phyloP scores from a whole-genome alignment of 129 eudicot species.

The Chrysanthemum lavandulifolium region DNA sequence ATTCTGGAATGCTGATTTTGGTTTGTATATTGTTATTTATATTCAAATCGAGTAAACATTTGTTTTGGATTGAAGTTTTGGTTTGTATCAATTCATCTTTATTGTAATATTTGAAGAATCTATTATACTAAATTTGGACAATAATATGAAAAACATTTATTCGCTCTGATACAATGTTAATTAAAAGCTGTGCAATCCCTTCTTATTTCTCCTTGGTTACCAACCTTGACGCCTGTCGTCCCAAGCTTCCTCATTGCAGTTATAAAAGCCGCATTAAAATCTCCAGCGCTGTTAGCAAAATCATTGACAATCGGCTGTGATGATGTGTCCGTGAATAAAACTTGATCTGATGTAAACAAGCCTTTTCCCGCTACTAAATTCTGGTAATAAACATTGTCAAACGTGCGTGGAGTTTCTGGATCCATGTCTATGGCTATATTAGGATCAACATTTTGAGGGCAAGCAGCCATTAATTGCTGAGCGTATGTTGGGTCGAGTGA shows the following conservation, averaged over 20 bases:
- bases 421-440: slow-evolving; percentile 58
- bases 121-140: slow-evolving; percentile 2
- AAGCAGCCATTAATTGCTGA: slow-evolving; percentile 46
- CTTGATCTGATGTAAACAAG: slow-evolving; percentile 70
- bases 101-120: slow-evolving; percentile 22
- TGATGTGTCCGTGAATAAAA: slow-evolving; percentile 47
- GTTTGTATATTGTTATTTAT: slow-evolving; percentile 23
- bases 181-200: slow-evolving; percentile 66
- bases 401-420: slow-evolving; percentile 48
- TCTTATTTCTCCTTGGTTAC: slow-evolving; percentile 67
- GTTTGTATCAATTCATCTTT: slow-evolving; percentile 13
- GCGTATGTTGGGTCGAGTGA: slow-evolving; percentile 61
- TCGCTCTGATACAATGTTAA: slow-evolving; percentile 14
- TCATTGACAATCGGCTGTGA: slow-evolving; percentile 53
- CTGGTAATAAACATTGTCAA: slow-evolving; percentile 66
- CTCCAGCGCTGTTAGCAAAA: slow-evolving; percentile 49
- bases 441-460: slow-evolving; percentile 59
- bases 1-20: slow-evolving; percentile 19
- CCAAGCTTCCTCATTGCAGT: slow-evolving; percentile 82
- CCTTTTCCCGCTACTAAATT: slow-evolving; percentile 66
- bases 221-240: slow-evolving; percentile 59
- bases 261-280: slow-evolving; percentile 58
- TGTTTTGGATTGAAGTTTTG: slow-evolving; percentile 29
- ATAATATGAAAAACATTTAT: slow-evolving; percentile 1
- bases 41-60: background rate